Base-by-base conservation (phyloP, 2,329 filamentous ascomycete genomes). In the Hypomyces rosellus region DNA sequence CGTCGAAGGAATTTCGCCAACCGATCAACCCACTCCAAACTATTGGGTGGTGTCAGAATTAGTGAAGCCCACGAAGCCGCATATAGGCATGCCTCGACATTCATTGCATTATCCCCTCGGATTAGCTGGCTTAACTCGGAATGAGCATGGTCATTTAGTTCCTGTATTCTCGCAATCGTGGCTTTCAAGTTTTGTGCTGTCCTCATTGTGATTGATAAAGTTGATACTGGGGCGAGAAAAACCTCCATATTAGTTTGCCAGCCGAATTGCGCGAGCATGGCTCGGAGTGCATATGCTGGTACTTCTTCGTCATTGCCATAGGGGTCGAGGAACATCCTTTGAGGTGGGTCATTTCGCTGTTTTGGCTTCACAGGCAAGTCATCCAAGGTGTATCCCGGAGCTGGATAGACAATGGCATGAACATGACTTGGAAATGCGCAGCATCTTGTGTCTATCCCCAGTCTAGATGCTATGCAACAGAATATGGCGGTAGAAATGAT, bases 401-500 rank as follows among this genome's bases (percentile, higher is more conserved):
- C 75, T 5, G 86, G 78, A 46, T 80, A 75, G 12, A 97, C 81
- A 47, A 95, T 82, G 15, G 83, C 87, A 63, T 95, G 86, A 13
- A 96, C 88, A 63, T 96, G 90, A 56, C 82, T 87, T 3, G 92
- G 89, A 61, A 92, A 88, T 40, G 86, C 84, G 58, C 88, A 92
- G 48, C 88, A 89, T 34, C 82, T 81, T 0, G 91, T 89, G 58
- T 85, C 78, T 43, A 99, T 68, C 2, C 86, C 87, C 12, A 96
- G 65, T 36, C 86, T 78, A 49, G 80, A 76, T 1, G 89, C 91
- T 14, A 97, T 67, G 51, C 83, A 84, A 62, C 87, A 93, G 68
- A 86, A 99, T 55, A 97, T 95, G 53, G 85, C 86, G 49, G 86
- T 86, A 2, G 89, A 93, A 54, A 96, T 86, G 46, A 96, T 76